phyloP scores from a whole-genome alignment of 148 eudicot genomes.

The Nepenthes gracilis region DNA sequence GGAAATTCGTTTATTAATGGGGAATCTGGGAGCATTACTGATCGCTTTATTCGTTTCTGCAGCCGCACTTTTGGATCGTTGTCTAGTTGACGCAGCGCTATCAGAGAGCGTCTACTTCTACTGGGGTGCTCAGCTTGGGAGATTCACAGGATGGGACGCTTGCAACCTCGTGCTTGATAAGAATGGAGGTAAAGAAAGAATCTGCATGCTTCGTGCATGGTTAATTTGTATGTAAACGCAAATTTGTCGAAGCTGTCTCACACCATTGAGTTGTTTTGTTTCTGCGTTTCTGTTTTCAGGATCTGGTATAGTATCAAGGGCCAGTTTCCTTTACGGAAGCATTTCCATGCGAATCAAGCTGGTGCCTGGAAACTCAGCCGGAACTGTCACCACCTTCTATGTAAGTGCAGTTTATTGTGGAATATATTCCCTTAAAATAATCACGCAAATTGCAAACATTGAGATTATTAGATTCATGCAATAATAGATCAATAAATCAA shows the following conservation, averaged over 20 bases:
- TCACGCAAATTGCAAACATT: too few species aligned
- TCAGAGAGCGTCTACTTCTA: conserved; percentile 17
- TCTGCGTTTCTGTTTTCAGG: conserved; percentile 23
- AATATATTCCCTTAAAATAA: not conserved
- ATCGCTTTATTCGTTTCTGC: conserved; percentile 17
- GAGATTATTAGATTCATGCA: too few species aligned
- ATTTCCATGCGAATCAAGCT: conserved; percentile 45
- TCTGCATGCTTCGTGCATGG: too few species aligned
- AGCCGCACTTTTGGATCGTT: conserved; percentile 12
- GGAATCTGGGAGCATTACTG: conserved; percentile 13
- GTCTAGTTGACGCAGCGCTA: conserved; percentile 26
- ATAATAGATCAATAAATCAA: too few species aligned
- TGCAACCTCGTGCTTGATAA: conserved; percentile 26
- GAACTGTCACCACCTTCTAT: conserved; percentile 72
- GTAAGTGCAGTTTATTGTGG: conserved; percentile 28
- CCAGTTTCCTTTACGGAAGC: conserved; percentile 53
- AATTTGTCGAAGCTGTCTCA: not conserved
- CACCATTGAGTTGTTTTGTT: not conserved
- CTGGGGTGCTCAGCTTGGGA: conserved; percentile 32
- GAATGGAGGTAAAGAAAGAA: conserved; percentile 31
- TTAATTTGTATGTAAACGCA: too few species aligned
- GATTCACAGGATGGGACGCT: conserved; percentile 15
- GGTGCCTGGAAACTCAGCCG: conserved; percentile 56
- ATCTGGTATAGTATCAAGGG: conserved; percentile 39
- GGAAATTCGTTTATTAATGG: conserved; percentile 19